A percentile compares a stretch with the other conserved stretches of the same genome.
Evolutionary conservation across 768 basidiomycete genomes (phyloP).

Genomic region (Panus rudis): DNA sequence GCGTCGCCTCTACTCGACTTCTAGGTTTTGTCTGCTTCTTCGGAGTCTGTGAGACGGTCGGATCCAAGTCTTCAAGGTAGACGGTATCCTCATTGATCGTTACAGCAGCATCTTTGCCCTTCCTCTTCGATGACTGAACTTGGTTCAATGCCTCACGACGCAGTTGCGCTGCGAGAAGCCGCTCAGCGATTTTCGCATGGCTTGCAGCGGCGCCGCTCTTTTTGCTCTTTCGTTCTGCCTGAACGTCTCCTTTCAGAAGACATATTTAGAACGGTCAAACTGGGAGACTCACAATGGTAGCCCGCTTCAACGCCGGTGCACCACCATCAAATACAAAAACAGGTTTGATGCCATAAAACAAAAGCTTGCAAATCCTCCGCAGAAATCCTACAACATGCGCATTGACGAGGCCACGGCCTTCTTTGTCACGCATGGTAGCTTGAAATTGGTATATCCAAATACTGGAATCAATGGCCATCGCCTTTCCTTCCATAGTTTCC

Average conservation of each 20-base stretch:
- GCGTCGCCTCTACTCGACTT: slow-evolving; percentile 29
- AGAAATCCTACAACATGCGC: slow-evolving; percentile 91
- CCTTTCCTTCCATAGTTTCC: slow-evolving; percentile 92
- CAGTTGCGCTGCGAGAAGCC: slow-evolving; percentile 88
- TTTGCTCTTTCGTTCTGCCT: slow-evolving; percentile 86
- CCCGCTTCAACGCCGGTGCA: slow-evolving; percentile 82
- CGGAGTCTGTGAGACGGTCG: slow-evolving; percentile 47
- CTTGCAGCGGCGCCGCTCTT: slow-evolving; percentile 85
- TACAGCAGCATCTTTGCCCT: slow-evolving; percentile 38
- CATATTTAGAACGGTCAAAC: background rate
- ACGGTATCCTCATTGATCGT: slow-evolving; percentile 66
- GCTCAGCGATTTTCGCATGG: slow-evolving; percentile 84
- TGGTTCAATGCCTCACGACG: slow-evolving; percentile 80
- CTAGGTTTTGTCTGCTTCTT: slow-evolving; percentile 21
- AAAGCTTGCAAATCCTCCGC: slow-evolving; percentile 84
- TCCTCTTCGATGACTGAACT: slow-evolving; percentile 39
- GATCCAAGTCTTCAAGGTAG: slow-evolving; percentile 83
- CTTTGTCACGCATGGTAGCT: slow-evolving; percentile 97
- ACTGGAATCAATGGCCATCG: slow-evolving; percentile 95
- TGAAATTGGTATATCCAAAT: slow-evolving; percentile 99
- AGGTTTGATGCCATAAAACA: slow-evolving; percentile 97
- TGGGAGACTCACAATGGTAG: slow-evolving; percentile 65
- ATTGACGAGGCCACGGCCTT: slow-evolving; percentile 83
- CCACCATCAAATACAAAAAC: slow-evolving; percentile 99
- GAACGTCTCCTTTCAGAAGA: background rate